Evolutionary conservation across 768 basidiomycete genomes (phyloP).

Genomic region (Suillus luteus): DNA sequence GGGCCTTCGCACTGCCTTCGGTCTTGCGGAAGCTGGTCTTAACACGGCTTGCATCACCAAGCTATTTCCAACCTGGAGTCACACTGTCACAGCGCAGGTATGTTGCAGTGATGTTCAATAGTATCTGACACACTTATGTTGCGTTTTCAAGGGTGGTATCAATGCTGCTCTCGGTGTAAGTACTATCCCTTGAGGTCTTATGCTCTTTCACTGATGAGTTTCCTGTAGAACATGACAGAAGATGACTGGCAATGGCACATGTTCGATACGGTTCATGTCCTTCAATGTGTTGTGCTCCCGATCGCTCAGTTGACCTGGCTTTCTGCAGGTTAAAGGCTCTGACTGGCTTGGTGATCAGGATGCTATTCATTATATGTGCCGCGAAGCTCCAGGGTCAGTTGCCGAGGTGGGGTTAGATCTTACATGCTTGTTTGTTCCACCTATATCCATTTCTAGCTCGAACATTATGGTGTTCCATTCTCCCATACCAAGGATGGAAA

Average conservation of each 20-base stretch:
- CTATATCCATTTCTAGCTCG: slow-evolving; percentile 58
- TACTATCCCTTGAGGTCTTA: slow-evolving; percentile 20
- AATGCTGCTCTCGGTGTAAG: slow-evolving; percentile 94
- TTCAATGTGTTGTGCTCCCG: slow-evolving; percentile 1
- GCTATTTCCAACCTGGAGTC: slow-evolving; percentile 97
- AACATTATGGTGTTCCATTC: slow-evolving; percentile 98
- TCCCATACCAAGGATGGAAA: slow-evolving; percentile 98
- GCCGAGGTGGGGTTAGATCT: slow-evolving; percentile 64
- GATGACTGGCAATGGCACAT: slow-evolving; percentile 99
- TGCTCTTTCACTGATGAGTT: slow-evolving; percentile 7
- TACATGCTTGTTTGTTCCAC: neutral
- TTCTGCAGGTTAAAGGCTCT: slow-evolving; percentile 87
- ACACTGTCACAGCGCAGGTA: slow-evolving; percentile 97
- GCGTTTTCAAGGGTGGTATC: slow-evolving; percentile 76
- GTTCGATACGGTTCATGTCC: slow-evolving; percentile 81
- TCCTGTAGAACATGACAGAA: slow-evolving; percentile 90
- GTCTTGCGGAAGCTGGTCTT: slow-evolving; percentile 96
- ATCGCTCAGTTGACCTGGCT: slow-evolving; percentile 17
- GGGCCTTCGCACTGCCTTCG: slow-evolving; percentile 96
- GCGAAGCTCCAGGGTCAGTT: slow-evolving; percentile 92
- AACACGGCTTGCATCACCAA: slow-evolving; percentile 99
- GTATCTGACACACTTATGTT: neutral
- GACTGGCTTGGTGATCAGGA: slow-evolving; percentile 99
- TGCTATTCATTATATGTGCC: slow-evolving; percentile 99
- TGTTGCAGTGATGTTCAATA: slow-evolving; percentile 19